Percentiles rank a stretch among this genome's conserved stretches.
These are phyloP conservation scores for Seminavis robusta DNA, from an alignment of 108 stramenopile species.

Conservation along the genomic window DNA sequence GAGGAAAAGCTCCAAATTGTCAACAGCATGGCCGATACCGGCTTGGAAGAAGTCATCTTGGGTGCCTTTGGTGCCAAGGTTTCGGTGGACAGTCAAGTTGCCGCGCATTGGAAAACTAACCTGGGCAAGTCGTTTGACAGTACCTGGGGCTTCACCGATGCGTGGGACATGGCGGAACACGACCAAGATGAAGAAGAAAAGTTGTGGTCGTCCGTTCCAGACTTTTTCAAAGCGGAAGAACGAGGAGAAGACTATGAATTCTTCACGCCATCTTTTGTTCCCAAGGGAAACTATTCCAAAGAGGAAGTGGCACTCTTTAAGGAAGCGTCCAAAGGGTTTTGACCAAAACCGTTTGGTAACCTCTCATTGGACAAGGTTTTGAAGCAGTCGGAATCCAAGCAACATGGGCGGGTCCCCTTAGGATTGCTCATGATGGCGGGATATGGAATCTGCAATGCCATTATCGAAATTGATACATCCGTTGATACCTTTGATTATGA, in stretches of 20 bases:
- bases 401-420: not conserved
- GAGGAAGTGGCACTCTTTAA: slow-evolving; percentile 1
- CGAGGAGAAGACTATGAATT: too few species aligned
- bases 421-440: slow-evolving; percentile 12
- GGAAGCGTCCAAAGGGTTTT: not conserved
- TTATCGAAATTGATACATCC: slow-evolving; percentile 8
- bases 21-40: not conserved
- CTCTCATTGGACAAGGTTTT: not conserved
- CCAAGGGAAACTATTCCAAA: too few species aligned
- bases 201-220: too few species aligned
- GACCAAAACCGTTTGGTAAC: not conserved
- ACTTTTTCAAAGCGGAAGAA: too few species aligned
- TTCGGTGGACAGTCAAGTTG: slow-evolving; percentile 3
- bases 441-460: slow-evolving; percentile 7
- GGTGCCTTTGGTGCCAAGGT: slow-evolving; percentile 10
- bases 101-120: not conserved
- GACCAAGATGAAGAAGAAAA: too few species aligned
- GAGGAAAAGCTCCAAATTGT: slow-evolving; percentile 7
- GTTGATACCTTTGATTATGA: too few species aligned
- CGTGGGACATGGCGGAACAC: not conserved
- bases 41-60: slow-evolving; percentile 10
- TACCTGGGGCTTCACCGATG: slow-evolving; percentile 1
- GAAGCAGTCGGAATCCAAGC: not conserved
- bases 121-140: slow-evolving; percentile 3
- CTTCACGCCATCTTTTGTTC: too few species aligned